phyloP scores from a whole-genome alignment of 768 basidiomycete species.

The Suillus subluteus region DNA sequence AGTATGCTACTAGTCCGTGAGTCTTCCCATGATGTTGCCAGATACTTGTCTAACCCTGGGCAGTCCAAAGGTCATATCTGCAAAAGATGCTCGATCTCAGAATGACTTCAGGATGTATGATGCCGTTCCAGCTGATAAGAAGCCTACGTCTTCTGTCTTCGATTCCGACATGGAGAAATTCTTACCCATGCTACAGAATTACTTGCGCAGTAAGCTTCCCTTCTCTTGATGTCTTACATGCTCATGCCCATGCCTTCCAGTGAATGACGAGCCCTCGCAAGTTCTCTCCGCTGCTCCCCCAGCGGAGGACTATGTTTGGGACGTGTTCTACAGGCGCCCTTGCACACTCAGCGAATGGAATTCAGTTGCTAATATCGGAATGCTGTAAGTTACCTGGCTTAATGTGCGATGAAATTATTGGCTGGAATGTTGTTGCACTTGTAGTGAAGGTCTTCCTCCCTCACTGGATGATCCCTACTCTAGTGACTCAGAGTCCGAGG shows the following conservation, averaged over 20 bases:
- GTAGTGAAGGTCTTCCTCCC: slow-evolving; percentile 63
- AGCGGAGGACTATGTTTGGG: slow-evolving; percentile 76
- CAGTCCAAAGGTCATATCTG: slow-evolving; percentile 61
- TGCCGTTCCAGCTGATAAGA: slow-evolving; percentile 54
- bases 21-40: slow-evolving; percentile 14
- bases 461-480: slow-evolving; percentile 58
- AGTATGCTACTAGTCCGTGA: slow-evolving; percentile 45
- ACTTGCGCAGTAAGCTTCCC: slow-evolving; percentile 57
- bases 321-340: slow-evolving; percentile 78
- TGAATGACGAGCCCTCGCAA: slow-evolving; percentile 29
- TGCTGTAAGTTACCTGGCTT: slow-evolving; percentile 49
- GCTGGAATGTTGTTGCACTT: slow-evolving; percentile 27
- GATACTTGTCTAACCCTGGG: neutral
- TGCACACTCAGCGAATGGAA: slow-evolving; percentile 63
- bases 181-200: slow-evolving; percentile 75
- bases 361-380: slow-evolving; percentile 58
- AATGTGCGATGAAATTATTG: neutral
- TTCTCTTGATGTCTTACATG: neutral
- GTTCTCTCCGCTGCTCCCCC: slow-evolving; percentile 9
- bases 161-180: slow-evolving; percentile 79
- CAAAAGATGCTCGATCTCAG: slow-evolving; percentile 48
- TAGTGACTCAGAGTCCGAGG: slow-evolving; percentile 65
- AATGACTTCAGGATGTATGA: slow-evolving; percentile 71
- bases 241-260: slow-evolving; percentile 17
- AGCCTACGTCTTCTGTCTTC: slow-evolving; percentile 31